Percentiles rank a stretch among this genome's conserved stretches.
Conservation (phyloP, 2,329 filamentous ascomycete genomes). For the Shiraia bambusicola region DNA sequence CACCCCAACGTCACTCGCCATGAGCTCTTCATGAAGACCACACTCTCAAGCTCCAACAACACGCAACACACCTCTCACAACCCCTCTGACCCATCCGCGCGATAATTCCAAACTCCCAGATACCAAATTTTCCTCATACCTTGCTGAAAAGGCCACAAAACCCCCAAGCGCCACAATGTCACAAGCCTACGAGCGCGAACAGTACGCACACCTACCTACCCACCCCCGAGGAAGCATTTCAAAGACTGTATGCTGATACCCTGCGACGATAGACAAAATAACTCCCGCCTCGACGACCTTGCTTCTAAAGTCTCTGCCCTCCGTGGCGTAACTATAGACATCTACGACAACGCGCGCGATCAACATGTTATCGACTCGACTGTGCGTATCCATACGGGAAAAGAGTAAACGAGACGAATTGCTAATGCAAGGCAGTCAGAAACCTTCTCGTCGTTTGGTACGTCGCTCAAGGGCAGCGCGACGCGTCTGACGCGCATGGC, state of each 20-base stretch:
- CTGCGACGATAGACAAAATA: constrained; percentile 70
- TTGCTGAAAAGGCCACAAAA: not conserved
- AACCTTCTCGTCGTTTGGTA: constrained; percentile 85
- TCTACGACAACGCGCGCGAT: constrained; percentile 91
- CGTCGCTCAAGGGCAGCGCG: constrained; percentile 80
- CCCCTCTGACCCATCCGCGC: not conserved
- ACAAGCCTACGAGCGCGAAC: constrained; percentile 60
- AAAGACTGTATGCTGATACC: no score
- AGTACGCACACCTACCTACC: no score
- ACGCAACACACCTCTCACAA: not conserved
- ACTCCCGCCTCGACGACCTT: constrained; percentile 88
- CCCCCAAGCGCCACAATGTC: constrained; percentile 47
- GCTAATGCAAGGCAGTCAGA: constrained; percentile 62
- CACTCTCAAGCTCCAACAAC: no score
- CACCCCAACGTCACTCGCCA: constrained; percentile 9
- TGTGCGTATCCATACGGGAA: constrained; percentile 54
- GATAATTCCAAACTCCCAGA: no score
- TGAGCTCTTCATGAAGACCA: not conserved
- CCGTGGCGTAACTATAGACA: constrained; percentile 92
- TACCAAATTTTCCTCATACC: no score
- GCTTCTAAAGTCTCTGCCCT: constrained; percentile 88
- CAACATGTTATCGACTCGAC: constrained; percentile 90
- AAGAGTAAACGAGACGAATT: not conserved
- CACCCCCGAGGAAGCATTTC: no score
- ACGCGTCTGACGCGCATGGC: constrained; percentile 86